These are phyloP conservation scores for Pseudofabraea citricarpa DNA, from an alignment of 2,329 filamentous ascomycete genomes.

Conservation along the genomic window DNA sequence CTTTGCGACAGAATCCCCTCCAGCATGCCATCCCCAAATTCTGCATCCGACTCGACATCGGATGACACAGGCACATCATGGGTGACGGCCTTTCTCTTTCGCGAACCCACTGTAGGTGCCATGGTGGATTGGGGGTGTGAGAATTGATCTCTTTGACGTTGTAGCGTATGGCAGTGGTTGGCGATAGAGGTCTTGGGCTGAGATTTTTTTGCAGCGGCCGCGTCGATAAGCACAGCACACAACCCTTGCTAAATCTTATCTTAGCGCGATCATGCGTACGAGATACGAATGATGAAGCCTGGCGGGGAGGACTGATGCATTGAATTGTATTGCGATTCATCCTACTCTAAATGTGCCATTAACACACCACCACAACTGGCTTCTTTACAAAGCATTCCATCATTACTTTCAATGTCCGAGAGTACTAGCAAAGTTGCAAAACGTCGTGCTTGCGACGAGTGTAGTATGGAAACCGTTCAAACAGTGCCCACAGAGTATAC, in stretches of 20 bases:
- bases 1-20: constrained; percentile 53
- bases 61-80: constrained; percentile 44
- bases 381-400: too few species aligned
- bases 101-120: constrained; percentile 19
- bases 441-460: constrained; percentile 62
- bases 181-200: not conserved
- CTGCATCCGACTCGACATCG: constrained; percentile 53
- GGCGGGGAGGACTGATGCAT: too few species aligned
- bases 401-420: not conserved
- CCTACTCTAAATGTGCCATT: too few species aligned
- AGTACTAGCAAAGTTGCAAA: constrained; percentile 32
- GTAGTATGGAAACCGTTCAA: constrained; percentile 44
- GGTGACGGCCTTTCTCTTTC: constrained; percentile 61
- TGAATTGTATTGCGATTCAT: too few species aligned
- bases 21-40: constrained; percentile 49
- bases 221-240: not conserved
- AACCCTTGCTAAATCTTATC: too few species aligned
- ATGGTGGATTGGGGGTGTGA: constrained; percentile 17
- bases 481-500: constrained; percentile 3
- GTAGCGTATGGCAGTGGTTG: too few species aligned
- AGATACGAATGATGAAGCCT: too few species aligned
- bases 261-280: too few species aligned
- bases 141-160: too few species aligned
- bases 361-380: too few species aligned
- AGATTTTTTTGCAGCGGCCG: not conserved